Evolutionary conservation across 2,329 filamentous ascomycete genomes (phyloP), one percentile per base, ranked within the genome.

Genomic region (Arachnomyces sp.): DNA sequence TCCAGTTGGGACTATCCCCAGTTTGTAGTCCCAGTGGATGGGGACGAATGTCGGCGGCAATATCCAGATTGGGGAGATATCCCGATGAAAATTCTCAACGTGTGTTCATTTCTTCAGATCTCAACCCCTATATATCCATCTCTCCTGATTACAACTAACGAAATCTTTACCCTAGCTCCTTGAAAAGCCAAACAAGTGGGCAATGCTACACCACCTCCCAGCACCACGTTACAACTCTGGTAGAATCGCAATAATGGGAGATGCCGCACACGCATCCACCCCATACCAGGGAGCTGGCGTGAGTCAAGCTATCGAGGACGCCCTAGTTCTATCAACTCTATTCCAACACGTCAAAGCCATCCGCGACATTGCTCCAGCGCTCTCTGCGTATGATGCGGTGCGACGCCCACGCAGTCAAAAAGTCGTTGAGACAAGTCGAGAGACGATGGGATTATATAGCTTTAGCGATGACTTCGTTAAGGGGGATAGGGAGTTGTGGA

Each of bases 351-450:
- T 16, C 31, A 28, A 9, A 13, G 2, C 34, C 11, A 12, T 17
- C 12, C 7, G 15, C 15, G 17, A 9, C 11, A 30, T 14, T 28
- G 15, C 28, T 28, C 48, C 74, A 1, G 54, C 59, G 11, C 57
- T 54, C 0, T 71, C 58, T 0, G 62, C 62, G 0, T 76, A 68
- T 31, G 70, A 75, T 42, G 52, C 49, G 14, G 56, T 65, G 3
- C 57, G 74, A 2, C 55, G 70, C 3, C 58, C 66, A 8, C 52
- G 71, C 11, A 63, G 59, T 3, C 65, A 71, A 43, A 66, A 61
- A 55, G 47, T 73, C 0, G 67, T 72, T 0, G 48, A 58, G n/a
- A 71, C 65, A 38, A 73, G 70, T 36, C 14, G 18, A 30, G 45
- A 20, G 17, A 37, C 42, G 2, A 29, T 57, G 51, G 37, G 46